These are phyloP conservation scores for Bipolaris victoriae DNA, from an alignment of 2,329 filamentous ascomycete genomes.

Conservation along the genomic window DNA sequence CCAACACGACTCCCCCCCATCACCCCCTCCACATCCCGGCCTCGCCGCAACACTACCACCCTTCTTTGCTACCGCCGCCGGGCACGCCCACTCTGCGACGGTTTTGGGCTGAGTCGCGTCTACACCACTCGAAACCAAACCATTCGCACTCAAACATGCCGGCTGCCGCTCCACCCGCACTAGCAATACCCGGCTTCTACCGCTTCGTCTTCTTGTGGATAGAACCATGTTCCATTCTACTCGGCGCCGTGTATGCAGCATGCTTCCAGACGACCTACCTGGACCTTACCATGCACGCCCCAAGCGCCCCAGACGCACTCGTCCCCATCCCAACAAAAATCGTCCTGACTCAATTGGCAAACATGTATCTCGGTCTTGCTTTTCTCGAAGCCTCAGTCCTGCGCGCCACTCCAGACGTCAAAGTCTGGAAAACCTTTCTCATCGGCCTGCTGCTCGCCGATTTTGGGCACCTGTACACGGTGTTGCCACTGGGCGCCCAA, in stretches of 20 bases:
- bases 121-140: conserved; percentile 16
- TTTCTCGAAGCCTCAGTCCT: conserved; percentile 79
- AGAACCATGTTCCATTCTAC: conserved; percentile 64
- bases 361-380: conserved; percentile 78
- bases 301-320: conserved; percentile 54
- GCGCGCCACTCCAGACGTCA: conserved; percentile 69
- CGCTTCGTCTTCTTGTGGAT: conserved; percentile 76
- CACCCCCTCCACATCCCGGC: not conserved
- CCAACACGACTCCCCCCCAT: too few relatives aligned
- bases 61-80: not conserved
- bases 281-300: conserved; percentile 62
- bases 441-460: conserved; percentile 75
- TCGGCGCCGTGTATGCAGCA: conserved; percentile 61
- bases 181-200: conserved; percentile 66
- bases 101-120: conserved; percentile 12
- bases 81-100: conserved; percentile 7
- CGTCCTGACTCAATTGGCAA: conserved; percentile 75
- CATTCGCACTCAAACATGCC: conserved; percentile 18
- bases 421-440: conserved; percentile 73
- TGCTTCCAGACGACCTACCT: conserved; percentile 65
- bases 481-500: conserved; percentile 62
- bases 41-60: not conserved
- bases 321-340: conserved; percentile 68
- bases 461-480: conserved; percentile 73
- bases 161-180: conserved; percentile 39